These are phyloP conservation scores for Stagonosporopsis chrysanthemi DNA, from an alignment of 2,329 filamentous ascomycete species.

Conservation along the genomic window DNA sequence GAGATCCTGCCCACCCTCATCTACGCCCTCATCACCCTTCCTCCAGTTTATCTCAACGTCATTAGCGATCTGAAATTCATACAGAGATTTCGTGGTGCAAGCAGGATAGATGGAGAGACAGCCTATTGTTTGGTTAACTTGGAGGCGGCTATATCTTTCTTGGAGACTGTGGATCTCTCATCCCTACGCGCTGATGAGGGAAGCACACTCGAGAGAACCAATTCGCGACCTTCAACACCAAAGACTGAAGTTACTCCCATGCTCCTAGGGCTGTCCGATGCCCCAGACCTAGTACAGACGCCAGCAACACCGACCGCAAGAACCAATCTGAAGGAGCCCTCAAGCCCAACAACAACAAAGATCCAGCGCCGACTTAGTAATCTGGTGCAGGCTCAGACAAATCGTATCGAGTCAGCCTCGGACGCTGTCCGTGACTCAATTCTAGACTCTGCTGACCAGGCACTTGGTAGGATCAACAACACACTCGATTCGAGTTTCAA, in stretches of 20 bases:
- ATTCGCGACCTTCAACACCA: constrained; percentile 57
- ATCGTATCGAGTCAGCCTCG: constrained; percentile 80
- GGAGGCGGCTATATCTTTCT: constrained; percentile 91
- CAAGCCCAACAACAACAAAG: constrained; percentile 52
- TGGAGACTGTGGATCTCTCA: constrained; percentile 93
- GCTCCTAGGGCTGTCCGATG: constrained; percentile 48
- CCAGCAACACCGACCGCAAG: constrained; percentile 46
- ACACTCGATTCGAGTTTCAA: constrained; percentile 93
- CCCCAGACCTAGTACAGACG: constrained; percentile 49
- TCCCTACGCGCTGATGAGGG: constrained; percentile 83
- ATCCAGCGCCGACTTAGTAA: constrained; percentile 83
- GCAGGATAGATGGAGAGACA: constrained; percentile 88
- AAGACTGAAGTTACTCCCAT: constrained; percentile 50
- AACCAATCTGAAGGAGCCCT: constrained; percentile 30
- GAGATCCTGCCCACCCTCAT: constrained; percentile 97
- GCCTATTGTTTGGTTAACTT: constrained; percentile 97
- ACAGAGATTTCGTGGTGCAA: constrained; percentile 85
- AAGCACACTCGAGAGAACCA: constrained; percentile 65
- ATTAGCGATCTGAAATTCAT: constrained; percentile 97
- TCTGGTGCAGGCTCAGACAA: constrained; percentile 83
- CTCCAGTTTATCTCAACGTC: constrained; percentile 83
- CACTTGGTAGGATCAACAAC: constrained; percentile 88
- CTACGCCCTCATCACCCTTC: constrained; percentile 90
- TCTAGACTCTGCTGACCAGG: constrained; percentile 86
- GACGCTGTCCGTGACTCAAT: constrained; percentile 74